Percentiles rank a stretch among this genome's conserved stretches.
phyloP scores from a whole-genome alignment of 805 yeast species.

The Diddensiella caesifluorescens region DNA sequence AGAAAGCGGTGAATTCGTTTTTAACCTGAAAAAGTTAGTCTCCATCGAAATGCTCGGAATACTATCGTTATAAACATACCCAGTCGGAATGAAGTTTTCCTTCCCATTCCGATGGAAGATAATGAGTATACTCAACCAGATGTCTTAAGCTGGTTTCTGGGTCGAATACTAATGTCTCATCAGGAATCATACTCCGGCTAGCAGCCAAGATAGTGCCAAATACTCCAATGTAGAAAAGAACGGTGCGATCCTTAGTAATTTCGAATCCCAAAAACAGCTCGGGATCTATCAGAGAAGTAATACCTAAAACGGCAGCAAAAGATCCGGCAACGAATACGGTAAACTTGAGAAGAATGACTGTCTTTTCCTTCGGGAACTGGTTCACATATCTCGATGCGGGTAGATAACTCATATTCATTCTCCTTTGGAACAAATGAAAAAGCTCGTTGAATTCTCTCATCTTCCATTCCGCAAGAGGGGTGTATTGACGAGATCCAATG shows the following conservation, averaged over 20 bases:
- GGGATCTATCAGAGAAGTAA: constrained; percentile 74
- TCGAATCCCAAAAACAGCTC: constrained; percentile 89
- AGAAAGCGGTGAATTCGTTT: constrained; percentile 71
- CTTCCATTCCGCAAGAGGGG: constrained; percentile 94
- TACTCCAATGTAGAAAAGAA: constrained; percentile 79
- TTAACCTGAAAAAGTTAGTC: constrained; percentile 49
- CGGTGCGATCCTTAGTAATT: constrained; percentile 72
- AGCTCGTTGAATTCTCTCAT: constrained; percentile 90
- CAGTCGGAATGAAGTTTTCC: constrained; percentile 71
- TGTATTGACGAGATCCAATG: constrained; percentile 77
- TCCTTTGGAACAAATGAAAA: constrained; percentile 76
- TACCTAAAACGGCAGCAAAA: constrained; percentile 78
- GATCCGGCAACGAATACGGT: constrained; percentile 79
- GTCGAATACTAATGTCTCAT: constrained; percentile 71
- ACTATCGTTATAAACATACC: constrained; percentile 3
- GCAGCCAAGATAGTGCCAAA: constrained; percentile 88
- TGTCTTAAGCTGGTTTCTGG: constrained; percentile 82
- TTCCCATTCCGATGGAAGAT: constrained; percentile 82
- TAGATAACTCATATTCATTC: constrained; percentile 70
- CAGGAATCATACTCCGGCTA: constrained; percentile 63
- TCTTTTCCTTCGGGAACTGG: constrained; percentile 83
- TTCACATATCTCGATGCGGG: constrained; percentile 80
- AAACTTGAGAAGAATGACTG: constrained; percentile 52
- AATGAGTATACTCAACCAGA: constrained; percentile 85
- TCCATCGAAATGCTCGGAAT: neutral